Conservation (phyloP, 306 rosid species). For the Morella rubra region DNA sequence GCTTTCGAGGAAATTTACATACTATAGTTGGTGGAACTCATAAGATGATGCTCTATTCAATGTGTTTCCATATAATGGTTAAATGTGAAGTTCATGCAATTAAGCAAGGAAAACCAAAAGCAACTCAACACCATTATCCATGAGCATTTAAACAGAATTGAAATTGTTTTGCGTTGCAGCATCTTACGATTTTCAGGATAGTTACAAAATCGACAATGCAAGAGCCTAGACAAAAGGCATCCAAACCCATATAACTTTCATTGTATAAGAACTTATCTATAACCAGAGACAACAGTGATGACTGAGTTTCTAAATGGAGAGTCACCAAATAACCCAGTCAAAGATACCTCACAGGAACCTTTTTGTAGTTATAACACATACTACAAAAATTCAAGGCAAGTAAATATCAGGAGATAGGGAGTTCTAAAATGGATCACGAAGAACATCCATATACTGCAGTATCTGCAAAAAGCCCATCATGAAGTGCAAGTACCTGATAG, state of each 20-base stretch:
- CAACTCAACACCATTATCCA: not conserved
- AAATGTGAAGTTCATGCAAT: too few species aligned
- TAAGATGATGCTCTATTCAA: too few species aligned
- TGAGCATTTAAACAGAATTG: not conserved
- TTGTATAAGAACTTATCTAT: not conserved
- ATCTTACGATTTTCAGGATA: not conserved
- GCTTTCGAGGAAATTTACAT: too few species aligned
- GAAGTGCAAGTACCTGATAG: constrained; percentile 70
- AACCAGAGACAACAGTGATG: too few species aligned
- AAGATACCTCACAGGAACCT: not conserved
- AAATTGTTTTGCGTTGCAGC: not conserved
- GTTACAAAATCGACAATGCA: not conserved
- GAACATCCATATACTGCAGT: constrained; percentile 6
- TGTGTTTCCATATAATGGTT: too few species aligned
- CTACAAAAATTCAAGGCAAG: not conserved
- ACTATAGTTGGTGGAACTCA: too few species aligned
- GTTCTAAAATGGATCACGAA: constrained; percentile 12
- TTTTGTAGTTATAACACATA: not conserved
- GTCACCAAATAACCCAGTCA: not conserved
- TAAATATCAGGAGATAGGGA: not conserved
- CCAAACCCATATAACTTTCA: not conserved
- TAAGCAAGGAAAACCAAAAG: not conserved
- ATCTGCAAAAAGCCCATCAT: constrained; percentile 6
- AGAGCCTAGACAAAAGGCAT: not conserved
- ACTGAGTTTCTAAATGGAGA: not conserved